phyloP scores from a whole-genome alignment of 2,329 filamentous ascomycete species.

The Chaetomiaceae sp. region DNA sequence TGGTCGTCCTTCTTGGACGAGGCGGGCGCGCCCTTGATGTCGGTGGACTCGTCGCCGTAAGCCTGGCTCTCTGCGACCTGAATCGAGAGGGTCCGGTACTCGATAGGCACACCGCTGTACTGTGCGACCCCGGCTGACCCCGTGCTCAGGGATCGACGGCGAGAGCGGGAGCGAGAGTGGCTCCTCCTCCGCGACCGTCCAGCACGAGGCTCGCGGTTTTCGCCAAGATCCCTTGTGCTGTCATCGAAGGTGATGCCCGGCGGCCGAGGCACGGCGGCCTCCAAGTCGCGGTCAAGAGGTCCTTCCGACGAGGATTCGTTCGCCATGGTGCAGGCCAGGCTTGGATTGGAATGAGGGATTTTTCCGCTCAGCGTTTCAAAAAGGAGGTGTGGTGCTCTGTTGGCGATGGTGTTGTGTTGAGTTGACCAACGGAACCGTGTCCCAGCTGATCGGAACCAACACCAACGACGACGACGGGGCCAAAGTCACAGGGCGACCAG shows the following conservation, averaged over 20 bases:
- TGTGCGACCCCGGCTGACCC: not conserved
- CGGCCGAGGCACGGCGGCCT: not conserved
- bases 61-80: constrained; percentile 7
- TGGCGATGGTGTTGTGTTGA: no score
- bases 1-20: not conserved
- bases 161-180: constrained; percentile 4
- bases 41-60: not conserved
- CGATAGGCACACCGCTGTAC: constrained; percentile 6
- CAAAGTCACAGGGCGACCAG: no score
- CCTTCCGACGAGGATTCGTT: not conserved
- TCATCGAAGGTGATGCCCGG: constrained; percentile 3
- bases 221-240: not conserved
- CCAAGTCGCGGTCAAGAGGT: not conserved
- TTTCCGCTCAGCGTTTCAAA: no score
- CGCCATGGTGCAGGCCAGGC: no score
- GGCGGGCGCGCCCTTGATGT: not conserved
- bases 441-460: no score
- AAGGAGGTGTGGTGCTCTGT: no score
- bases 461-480: no score
- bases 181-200: not conserved
- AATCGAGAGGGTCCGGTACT: constrained; percentile 8
- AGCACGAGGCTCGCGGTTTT: not conserved
- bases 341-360: no score
- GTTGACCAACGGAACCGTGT: no score
- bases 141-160: constrained; percentile 1